Evolutionary conservation across 768 basidiomycete genomes (phyloP), one percentile per base, ranked within the genome.

Genomic region (Pleurotus ostreatus): DNA sequence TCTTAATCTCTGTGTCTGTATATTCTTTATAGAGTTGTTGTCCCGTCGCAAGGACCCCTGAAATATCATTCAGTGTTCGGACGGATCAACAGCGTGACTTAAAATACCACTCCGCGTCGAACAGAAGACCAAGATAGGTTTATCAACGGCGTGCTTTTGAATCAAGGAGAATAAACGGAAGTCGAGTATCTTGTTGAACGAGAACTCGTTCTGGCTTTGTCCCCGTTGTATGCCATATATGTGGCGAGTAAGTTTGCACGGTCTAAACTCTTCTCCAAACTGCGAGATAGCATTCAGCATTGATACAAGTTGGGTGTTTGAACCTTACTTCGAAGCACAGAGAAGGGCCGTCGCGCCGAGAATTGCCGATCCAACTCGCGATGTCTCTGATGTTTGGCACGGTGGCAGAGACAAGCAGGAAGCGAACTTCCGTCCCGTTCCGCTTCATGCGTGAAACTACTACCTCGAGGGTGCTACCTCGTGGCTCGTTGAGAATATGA

Each of bases 241-340:
- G 62, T 82, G 74, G 51, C 85, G 80, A 2, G 76, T 81, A 5
- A 96, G 77, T 63, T 83, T 84, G 71, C 94, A 95, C 2, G 96
- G 94, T 23, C 96, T 79, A 64, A 84, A 98, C 55, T 91, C 88
- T 65, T 98, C 94, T 8, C 92, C 94, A 59, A 99, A 98, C 93
- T 97, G 57, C 46, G 26, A 58, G 41, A 40, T 1, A 44, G 44
- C 22, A 16, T 37, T 12, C 56, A 40, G 30, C 38, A 25, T 13
- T n/a, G 22, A 4, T 49, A 39, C 15, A 30, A 30, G 18, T 39
- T 9, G 13, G 12, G 41, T 22, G 34, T 26, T 55, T 15, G 9
- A 38, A 9, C 18, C 41, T 15, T 58, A 89, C 94, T 76, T 88
- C 80, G 62, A 87, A 89, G 20, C 89, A 78, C 49, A 71, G 74